phyloP scores from a whole-genome alignment of 345 rosid species.

The Conringia planisiliqua region DNA sequence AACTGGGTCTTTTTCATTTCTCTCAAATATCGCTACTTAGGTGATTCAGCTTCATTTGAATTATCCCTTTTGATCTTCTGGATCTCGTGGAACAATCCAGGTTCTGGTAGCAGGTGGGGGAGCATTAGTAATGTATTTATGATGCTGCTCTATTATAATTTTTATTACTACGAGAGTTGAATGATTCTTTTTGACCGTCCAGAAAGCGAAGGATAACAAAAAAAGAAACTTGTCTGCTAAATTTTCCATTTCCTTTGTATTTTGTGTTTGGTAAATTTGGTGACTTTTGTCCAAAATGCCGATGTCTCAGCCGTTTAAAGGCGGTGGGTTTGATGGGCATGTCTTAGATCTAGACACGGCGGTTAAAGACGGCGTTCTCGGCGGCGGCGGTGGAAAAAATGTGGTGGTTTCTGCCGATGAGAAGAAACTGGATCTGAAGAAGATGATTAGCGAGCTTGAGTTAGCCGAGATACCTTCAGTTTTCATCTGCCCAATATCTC shows the following conservation, averaged over 20 bases:
- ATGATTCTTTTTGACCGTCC: constrained; percentile 38
- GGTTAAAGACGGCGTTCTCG: constrained; percentile 68
- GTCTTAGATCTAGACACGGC: constrained; percentile 74
- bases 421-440: constrained; percentile 62
- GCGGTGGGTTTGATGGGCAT: constrained; percentile 50
- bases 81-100: constrained; percentile 19
- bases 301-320: constrained; percentile 46
- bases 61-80: neutral
- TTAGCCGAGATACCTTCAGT: constrained; percentile 43
- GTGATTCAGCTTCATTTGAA: too few species aligned
- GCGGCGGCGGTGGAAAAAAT: constrained; percentile 44
- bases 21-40: too few species aligned
- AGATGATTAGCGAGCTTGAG: constrained; percentile 62
- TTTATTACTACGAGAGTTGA: neutral
- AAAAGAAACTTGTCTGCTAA: neutral
- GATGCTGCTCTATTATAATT: constrained; percentile 21
- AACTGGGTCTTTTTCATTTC: too few species aligned
- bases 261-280: neutral
- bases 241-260: neutral
- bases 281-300: constrained; percentile 33
- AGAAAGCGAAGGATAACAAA: neutral
- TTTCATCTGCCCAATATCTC: constrained; percentile 66
- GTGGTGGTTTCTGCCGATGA: neutral
- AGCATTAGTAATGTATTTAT: constrained; percentile 32
- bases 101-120: constrained; percentile 7